These are phyloP conservation scores for Bruguiera parviflora DNA, from an alignment of 345 rosid species.

Conservation along the genomic window DNA sequence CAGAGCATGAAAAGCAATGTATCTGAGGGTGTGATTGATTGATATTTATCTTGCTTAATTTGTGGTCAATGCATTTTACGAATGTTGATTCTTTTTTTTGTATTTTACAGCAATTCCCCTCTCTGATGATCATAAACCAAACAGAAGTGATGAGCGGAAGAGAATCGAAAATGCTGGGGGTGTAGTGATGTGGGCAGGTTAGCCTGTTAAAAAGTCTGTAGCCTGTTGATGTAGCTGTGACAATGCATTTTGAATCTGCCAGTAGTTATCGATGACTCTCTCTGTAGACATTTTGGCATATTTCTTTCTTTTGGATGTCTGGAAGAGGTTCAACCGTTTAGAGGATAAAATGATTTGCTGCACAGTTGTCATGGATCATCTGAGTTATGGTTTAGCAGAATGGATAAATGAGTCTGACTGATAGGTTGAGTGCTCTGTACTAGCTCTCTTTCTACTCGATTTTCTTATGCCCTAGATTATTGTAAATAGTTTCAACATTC, in stretches of 20 bases:
- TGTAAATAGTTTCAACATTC: neutral
- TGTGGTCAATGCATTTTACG: neutral
- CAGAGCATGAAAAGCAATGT: neutral
- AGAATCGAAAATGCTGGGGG: slow-evolving; percentile 97
- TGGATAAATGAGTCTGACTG: neutral
- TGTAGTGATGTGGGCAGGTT: slow-evolving; percentile 99
- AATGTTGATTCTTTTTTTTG: neutral
- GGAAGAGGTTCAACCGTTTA: neutral
- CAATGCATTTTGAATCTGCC: too few species aligned
- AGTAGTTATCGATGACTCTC: too few species aligned
- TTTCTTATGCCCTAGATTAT: neutral
- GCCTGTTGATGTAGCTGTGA: neutral
- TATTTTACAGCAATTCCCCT: slow-evolving; percentile 68
- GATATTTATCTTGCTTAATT: neutral
- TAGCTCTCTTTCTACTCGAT: slow-evolving; percentile 2
- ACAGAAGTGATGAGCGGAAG: slow-evolving; percentile 94
- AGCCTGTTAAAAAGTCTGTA: neutral
- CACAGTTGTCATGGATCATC: neutral
- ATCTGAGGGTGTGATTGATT: neutral
- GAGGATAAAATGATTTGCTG: neutral
- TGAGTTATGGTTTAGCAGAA: neutral
- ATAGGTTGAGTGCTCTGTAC: neutral
- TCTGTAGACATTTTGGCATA: neutral
- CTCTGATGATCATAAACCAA: slow-evolving; percentile 98
- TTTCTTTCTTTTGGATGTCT: neutral